A percentile compares a stretch with the other conserved stretches of the same genome.
phyloP scores from a whole-genome alignment of 768 basidiomycete species.

The Boletus barrowsii region DNA sequence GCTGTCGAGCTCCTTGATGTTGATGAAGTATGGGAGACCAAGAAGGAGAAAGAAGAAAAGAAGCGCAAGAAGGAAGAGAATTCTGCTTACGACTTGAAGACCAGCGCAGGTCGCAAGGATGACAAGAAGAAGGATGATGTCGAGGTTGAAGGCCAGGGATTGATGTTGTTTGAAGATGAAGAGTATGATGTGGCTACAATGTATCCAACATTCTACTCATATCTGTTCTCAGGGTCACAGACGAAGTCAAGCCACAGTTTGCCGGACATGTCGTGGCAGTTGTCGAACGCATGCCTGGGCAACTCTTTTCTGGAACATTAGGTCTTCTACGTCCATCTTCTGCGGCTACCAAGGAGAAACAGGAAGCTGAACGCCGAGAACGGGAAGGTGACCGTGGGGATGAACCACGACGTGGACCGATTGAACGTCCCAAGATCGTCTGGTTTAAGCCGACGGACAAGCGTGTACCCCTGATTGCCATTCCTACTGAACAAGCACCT shows the following conservation, averaged over 20 bases:
- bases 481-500: conserved; percentile 98
- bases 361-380: conserved; percentile 95
- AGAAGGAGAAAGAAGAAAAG: conserved; percentile 99
- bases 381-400: conserved; percentile 91
- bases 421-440: conserved; percentile 96
- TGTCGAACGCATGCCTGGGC: conserved; percentile 98
- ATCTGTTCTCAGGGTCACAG: conserved; percentile 68
- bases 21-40: conserved; percentile 96
- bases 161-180: conserved; percentile 97
- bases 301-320: conserved; percentile 95
- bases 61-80: conserved; percentile 99
- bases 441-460: conserved; percentile 99
- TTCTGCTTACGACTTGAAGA: conserved; percentile 85
- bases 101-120: conserved; percentile 74
- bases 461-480: conserved; percentile 96
- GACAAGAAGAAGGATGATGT: conserved; percentile 99
- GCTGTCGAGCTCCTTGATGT: conserved; percentile 97
- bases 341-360: conserved; percentile 97
- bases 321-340: conserved; percentile 94
- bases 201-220: conserved; percentile 4
- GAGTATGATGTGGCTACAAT: conserved; percentile 51
- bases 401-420: conserved; percentile 71
- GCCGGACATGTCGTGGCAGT: conserved; percentile 99
- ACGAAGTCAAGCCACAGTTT: conserved; percentile 97
- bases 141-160: conserved; percentile 97